Evolutionary conservation across 202 grass and related monocot species (phyloP), one percentile per base, ranked within the genome.

Genomic region (Panicum virgatum): DNA sequence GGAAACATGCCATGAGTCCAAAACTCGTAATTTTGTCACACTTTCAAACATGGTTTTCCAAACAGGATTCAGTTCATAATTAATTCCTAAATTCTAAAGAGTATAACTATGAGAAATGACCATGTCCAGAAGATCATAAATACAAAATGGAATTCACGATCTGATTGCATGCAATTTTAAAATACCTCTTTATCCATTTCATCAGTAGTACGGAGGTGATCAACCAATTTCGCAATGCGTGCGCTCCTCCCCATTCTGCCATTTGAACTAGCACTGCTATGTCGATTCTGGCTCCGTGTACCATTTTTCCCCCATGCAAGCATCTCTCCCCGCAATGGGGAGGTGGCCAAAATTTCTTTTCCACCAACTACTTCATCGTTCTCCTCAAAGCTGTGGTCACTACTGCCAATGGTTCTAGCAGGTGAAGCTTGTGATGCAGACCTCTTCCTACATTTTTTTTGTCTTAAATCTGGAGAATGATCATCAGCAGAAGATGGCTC

Each of bases 251-350:
- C 85, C 36, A 86, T 66, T 79, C 91, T 96, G 72, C 89, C 89
- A 84, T 88, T 93, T 88, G 85, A 96, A 68, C 85, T 83, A 81
- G 74, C 32, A 86, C 73, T 89, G 7, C 88, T 88, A 88, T 96
- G 58, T 66, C 96, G 87, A 62, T 81, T 98, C 86, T 98, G 96
- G 88, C 92, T 98, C 26, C 96, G 83, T 14, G 92, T 73, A 72
- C 92, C 96, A 82, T 98, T 98, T 85, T 98, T 98, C 0, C 96
- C 96, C 96, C 96, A 98, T 59, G 96, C 91, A 23, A 98, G 96
- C 79, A 95, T 94, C 77, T 98, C 92, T 40, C 88, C 91, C 39
- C 61, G 87, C 84, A 98, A 73, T 13, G 96, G 92, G 52, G 96
- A 96, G 32, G 77, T 73, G 5, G 77, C 83, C 14, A 93, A 69